These are phyloP conservation scores for Xylariaceae sp. DNA, from an alignment of 2,329 filamentous ascomycete species.

Conservation along the genomic window DNA sequence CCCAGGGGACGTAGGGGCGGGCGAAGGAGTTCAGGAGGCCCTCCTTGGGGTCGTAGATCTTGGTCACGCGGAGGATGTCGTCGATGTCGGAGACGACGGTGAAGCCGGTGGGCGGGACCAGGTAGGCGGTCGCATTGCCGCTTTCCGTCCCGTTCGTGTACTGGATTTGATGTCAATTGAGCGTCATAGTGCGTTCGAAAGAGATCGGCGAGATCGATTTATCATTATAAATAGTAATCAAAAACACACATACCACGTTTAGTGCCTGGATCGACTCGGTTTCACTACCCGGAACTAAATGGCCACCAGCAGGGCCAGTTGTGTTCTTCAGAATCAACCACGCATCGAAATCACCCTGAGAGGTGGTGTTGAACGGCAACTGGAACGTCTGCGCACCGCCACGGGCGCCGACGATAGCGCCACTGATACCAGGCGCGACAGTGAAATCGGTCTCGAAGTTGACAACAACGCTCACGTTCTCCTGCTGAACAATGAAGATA, in stretches of 20 bases:
- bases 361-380: constrained; percentile 61
- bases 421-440: constrained; percentile 48
- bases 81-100: constrained; percentile 75
- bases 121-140: constrained; percentile 71
- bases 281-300: constrained; percentile 57
- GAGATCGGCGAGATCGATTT: not conserved
- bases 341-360: constrained; percentile 65
- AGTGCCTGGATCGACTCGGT: constrained; percentile 61
- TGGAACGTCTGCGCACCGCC: constrained; percentile 59
- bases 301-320: constrained; percentile 43
- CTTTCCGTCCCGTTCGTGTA: constrained; percentile 59
- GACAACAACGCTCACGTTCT: constrained; percentile 57
- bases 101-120: constrained; percentile 64
- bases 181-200: not conserved
- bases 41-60: constrained; percentile 71
- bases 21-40: constrained; percentile 74
- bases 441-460: constrained; percentile 45
- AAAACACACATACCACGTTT: constrained; percentile 42
- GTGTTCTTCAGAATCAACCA: constrained; percentile 60
- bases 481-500: constrained; percentile 73
- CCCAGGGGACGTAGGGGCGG: constrained; percentile 62
- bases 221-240: too few relatives aligned
- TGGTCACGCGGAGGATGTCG: constrained; percentile 73
- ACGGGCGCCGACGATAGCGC: constrained; percentile 45
- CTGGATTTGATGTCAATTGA: constrained; percentile 1